Evolutionary conservation across 352 stramenopile species (phyloP), one percentile per base, ranked within the genome.

Genomic region (Phytopythium boreale): DNA sequence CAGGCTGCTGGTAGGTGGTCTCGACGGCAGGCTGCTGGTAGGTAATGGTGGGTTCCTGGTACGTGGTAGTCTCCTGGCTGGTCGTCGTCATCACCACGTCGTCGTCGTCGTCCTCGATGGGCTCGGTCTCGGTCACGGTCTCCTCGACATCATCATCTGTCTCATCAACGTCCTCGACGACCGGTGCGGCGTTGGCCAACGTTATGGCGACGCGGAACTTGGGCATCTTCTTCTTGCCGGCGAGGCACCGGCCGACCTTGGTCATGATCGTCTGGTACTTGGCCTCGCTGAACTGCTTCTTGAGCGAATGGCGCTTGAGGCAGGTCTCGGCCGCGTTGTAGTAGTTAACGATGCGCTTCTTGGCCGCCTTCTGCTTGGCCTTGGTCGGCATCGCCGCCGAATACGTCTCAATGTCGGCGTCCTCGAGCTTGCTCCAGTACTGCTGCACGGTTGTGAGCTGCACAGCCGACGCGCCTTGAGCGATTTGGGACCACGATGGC

Each of bases 261-360:
- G 20, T 31, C 53, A 59, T 59, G 53, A 34, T 49, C n/a, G 31
- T 49, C 26, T 44, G 4, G 14, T 19, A 59, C 53, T 31, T 19
- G 34, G 31, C 34, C 53, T 47, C 2, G 15, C 5, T 49, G 2
- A 31, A 22, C 11, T 10, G 15, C 34, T 47, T 59, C n/a, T 20
- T 20, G 34, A 34, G 11, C 53, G 20, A 34, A 10, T 31, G 9
- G 6, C 4, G 3, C 31, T 22, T 31, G n/a, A 47, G 31, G 31
- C 53, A 59, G 14, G 5, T 49, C n/a, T 59, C 53, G 14, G 53
- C 53, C n/a, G 31, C 9, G 36, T 59, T 39, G 53, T 59, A 59
- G 53, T 59, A 59, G 20, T 59, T 59, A 4, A 24, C 15, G 29
- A 59, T 59, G 17, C 51, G 51, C 53, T 20, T 34, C 53, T 44